Conservation (phyloP, 2,329 filamentous ascomycete genomes). For the Xylariaceae sp. region DNA sequence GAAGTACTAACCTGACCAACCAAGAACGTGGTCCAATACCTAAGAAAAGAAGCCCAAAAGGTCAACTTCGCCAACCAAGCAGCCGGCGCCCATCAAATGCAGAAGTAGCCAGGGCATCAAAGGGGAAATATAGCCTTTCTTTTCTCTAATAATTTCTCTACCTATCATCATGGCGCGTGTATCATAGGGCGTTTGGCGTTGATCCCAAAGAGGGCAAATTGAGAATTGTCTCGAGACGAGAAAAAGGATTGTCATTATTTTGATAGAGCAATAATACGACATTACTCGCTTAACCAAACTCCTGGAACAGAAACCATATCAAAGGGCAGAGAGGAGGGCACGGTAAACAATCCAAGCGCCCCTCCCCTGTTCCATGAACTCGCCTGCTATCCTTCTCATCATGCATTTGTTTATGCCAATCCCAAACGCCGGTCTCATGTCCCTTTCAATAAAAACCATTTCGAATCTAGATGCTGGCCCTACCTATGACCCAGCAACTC, state of each 20-base stretch:
- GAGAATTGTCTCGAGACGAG: background rate
- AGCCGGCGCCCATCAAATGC: conserved; percentile 5
- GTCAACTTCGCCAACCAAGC: conserved; percentile 39
- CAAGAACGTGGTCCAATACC: conserved; percentile 57
- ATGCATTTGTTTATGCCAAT: conserved; percentile 26
- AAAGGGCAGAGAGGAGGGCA: too few relatives aligned
- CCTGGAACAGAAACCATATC: background rate
- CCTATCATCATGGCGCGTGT: background rate
- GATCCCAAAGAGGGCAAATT: background rate
- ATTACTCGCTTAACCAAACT: conserved; percentile 1
- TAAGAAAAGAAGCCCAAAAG: conserved; percentile 53
- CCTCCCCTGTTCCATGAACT: conserved; percentile 13
- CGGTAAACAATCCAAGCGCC: conserved; percentile 11
- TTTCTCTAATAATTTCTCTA: background rate
- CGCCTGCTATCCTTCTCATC: conserved; percentile 24
- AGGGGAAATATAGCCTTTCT: background rate
- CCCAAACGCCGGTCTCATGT: conserved; percentile 29
- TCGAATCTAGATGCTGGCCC: conserved; percentile 18
- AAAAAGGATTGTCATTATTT: background rate
- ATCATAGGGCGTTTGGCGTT: conserved; percentile 20
- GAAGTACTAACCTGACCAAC: background rate
- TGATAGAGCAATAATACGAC: background rate
- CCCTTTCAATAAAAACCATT: conserved; percentile 17
- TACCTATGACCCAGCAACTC: conserved; percentile 34
- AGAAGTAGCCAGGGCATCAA: background rate